phyloP scores from a whole-genome alignment of 352 stramenopile genomes.

The Pythium angustatum region DNA sequence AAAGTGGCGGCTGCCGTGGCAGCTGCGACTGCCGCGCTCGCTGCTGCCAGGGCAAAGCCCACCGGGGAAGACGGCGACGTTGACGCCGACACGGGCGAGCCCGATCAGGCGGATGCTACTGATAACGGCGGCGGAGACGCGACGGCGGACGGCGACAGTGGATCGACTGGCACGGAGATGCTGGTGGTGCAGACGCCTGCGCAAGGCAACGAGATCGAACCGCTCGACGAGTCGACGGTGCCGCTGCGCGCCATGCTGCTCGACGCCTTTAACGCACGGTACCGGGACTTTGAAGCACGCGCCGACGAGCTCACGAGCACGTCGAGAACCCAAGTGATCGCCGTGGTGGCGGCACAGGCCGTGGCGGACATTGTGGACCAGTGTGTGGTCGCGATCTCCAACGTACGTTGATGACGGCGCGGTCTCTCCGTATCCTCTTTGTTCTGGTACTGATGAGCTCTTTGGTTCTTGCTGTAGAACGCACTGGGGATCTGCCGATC shows the following conservation, averaged over 20 bases:
- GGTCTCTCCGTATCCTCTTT: slow-evolving; percentile 2
- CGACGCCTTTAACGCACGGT: slow-evolving; percentile 35
- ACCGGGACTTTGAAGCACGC: slow-evolving; percentile 34
- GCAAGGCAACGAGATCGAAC: slow-evolving; percentile 39
- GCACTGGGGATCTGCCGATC: slow-evolving; percentile 42
- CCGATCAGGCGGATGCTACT: neutral
- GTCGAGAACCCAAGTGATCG: slow-evolving; percentile 39
- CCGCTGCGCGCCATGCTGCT: slow-evolving; percentile 32
- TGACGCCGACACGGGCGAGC: neutral
- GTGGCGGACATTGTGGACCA: slow-evolving; percentile 52
- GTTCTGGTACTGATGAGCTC: neutral
- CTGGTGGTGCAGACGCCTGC: neutral
- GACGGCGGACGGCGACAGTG: neutral
- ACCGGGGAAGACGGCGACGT: neutral
- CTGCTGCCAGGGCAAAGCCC: neutral
- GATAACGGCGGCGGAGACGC: neutral
- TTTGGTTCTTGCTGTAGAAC: slow-evolving; percentile 35
- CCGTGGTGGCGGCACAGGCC: slow-evolving; percentile 48
- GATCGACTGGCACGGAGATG: neutral
- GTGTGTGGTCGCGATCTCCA: slow-evolving; percentile 57
- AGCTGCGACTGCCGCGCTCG: neutral
- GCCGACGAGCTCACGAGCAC: slow-evolving; percentile 14
- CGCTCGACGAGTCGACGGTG: slow-evolving; percentile 38
- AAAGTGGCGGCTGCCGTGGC: slow-evolving; percentile 23
- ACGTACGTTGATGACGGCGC: slow-evolving; percentile 35